phyloP scores from a whole-genome alignment of 352 stramenopile species.

The Globisporangium paddicum region DNA sequence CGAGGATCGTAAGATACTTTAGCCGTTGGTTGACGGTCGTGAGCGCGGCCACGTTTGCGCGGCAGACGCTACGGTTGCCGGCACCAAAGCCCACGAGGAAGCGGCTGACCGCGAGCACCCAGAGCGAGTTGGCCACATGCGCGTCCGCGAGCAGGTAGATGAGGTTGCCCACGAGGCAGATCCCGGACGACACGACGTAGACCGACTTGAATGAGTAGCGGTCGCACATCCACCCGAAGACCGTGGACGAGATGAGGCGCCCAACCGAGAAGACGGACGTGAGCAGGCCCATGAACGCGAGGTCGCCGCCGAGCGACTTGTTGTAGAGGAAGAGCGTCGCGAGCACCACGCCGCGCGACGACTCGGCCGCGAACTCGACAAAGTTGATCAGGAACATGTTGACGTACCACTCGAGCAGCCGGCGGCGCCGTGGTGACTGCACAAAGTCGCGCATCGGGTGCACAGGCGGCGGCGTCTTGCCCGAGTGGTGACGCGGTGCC shows the following conservation, averaged over 20 bases:
- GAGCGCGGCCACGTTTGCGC: constrained; percentile 64
- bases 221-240: constrained; percentile 85
- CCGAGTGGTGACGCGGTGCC: not conserved
- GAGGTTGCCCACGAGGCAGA: constrained; percentile 72
- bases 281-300: constrained; percentile 78
- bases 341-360: constrained; percentile 69
- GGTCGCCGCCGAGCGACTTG: constrained; percentile 67
- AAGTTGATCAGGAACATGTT: constrained; percentile 85
- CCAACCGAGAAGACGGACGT: constrained; percentile 83
- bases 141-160: constrained; percentile 67
- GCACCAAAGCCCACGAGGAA: constrained; percentile 79
- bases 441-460: constrained; percentile 29
- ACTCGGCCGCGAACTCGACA: constrained; percentile 78
- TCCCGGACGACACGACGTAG: constrained; percentile 70
- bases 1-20: constrained; percentile 69
- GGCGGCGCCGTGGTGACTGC: constrained; percentile 33
- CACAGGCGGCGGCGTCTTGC: not conserved
- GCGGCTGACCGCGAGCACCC: constrained; percentile 45
- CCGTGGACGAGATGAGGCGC: constrained; percentile 68
- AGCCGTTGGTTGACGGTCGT: constrained; percentile 69
- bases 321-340: constrained; percentile 82
- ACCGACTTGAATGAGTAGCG: constrained; percentile 76
- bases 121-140: constrained; percentile 50
- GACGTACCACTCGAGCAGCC: constrained; percentile 58
- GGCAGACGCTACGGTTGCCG: constrained; percentile 74